Conservation (phyloP, 345 rosid genomes). For the Moricandia arvensis region DNA sequence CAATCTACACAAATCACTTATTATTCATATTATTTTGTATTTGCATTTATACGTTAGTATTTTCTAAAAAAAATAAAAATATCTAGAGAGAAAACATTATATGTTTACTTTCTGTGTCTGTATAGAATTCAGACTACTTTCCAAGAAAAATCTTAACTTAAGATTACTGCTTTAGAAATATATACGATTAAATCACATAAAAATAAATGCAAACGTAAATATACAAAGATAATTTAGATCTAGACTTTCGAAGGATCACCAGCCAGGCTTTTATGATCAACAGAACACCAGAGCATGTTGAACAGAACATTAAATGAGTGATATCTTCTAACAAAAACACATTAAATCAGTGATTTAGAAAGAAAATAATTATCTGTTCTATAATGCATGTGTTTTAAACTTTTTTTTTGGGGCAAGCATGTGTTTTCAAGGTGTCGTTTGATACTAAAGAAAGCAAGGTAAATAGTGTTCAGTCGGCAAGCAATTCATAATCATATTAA, state of each 20-base stretch:
- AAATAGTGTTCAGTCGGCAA: background rate
- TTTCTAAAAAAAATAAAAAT: background rate
- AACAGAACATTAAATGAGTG: background rate
- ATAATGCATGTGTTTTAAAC: background rate
- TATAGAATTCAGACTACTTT: background rate
- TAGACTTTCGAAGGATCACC: background rate
- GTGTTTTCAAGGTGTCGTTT: background rate
- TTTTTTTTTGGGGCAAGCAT: background rate
- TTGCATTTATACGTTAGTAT: background rate
- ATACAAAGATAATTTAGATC: background rate
- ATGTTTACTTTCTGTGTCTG: background rate
- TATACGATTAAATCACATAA: background rate
- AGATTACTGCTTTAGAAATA: background rate
- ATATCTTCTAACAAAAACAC: too few relatives aligned
- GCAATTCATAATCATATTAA: slow-evolving; percentile 10
- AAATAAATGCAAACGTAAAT: background rate
- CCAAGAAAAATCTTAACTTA: background rate
- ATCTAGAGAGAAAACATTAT: background rate
- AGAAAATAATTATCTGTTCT: background rate
- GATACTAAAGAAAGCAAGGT: background rate
- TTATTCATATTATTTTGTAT: background rate
- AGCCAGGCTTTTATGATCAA: background rate
- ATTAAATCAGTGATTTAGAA: background rate
- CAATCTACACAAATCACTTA: background rate
- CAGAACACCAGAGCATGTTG: background rate